A percentile compares a stretch with the other conserved stretches of the same genome.
These are phyloP conservation scores for Linum lewisii DNA, from an alignment of 345 rosid genomes.

Conservation along the genomic window DNA sequence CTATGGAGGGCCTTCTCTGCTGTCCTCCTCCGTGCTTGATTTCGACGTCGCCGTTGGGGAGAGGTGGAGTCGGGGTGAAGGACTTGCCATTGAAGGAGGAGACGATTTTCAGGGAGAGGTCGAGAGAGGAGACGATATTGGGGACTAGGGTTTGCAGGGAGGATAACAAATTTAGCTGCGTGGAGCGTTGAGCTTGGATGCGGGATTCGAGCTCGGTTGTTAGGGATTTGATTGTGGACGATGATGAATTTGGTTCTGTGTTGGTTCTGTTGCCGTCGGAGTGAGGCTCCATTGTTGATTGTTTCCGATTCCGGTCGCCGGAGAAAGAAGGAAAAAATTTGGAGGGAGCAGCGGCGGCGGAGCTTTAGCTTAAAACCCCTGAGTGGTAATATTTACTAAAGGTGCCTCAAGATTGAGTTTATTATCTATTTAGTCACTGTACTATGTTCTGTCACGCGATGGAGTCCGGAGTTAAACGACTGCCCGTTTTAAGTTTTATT, in stretches of 20 bases:
- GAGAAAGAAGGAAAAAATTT: background rate
- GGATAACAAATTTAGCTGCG: slow-evolving; percentile 59
- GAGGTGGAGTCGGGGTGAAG: slow-evolving; percentile 55
- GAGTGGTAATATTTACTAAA: too few species aligned
- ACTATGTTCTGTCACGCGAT: too few species aligned
- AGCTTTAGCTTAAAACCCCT: too few species aligned
- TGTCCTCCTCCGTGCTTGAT: slow-evolving; percentile 12
- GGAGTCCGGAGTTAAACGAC: too few species aligned
- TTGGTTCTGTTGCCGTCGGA: slow-evolving; percentile 21
- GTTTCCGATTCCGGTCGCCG: background rate
- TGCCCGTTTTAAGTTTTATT: too few species aligned
- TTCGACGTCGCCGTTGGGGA: slow-evolving; percentile 45
- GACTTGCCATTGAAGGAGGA: slow-evolving; percentile 64
- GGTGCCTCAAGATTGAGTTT: too few species aligned
- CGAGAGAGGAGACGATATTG: slow-evolving; percentile 57
- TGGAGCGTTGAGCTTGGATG: slow-evolving; percentile 41
- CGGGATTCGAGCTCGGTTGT: slow-evolving; percentile 64
- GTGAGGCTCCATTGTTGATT: slow-evolving; percentile 34
- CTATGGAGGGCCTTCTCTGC: slow-evolving; percentile 8
- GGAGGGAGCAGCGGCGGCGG: background rate
- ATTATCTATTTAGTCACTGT: too few species aligned
- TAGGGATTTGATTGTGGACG: slow-evolving; percentile 42
- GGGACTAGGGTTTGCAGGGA: slow-evolving; percentile 63
- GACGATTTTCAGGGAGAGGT: slow-evolving; percentile 59
- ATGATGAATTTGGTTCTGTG: background rate